Evolutionary conservation across 306 rosid species (phyloP), one percentile per base, ranked within the genome.

Genomic region (Carpinus viminea): DNA sequence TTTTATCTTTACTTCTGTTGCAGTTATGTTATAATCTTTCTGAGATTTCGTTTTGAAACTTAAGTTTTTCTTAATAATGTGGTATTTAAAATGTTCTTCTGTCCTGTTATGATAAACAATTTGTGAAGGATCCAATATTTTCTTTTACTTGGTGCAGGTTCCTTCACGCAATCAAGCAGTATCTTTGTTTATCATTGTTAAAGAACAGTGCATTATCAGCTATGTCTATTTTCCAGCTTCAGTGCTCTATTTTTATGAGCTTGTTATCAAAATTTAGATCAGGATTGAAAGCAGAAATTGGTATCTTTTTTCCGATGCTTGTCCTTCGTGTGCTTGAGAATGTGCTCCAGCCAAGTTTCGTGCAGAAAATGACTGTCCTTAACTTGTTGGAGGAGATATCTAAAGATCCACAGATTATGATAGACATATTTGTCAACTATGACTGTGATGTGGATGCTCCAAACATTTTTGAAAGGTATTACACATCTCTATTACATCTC

Each of bases 401-500:
- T 66, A 94, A 93, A 70, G 98, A 93, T 87, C 83, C 99, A 60
- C 96, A 93, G 86, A 88, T 93, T 85, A 89, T 93, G 64, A 85
- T 96, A 20, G 99, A 96, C 85, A 89, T 93, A 79, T 95, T 95
- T 83, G 99, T 96, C 88, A 96, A 96, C 87, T 96, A 90, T 86
- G 99, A 96, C 80, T 96, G 99, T 68, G 98, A 96, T 84, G 94
- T 96, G 76, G 99, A 96, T 82, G 89, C 98, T 80, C 94, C 99
- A 55, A 96, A 96, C 86, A 90, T 96, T 82, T 96, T 93, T 77
- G 99, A 96, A 89, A 96, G 99, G 99, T 96, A 88, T 84, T 82
- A 76, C 87, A 77, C 81, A 82, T 86, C 74, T 75, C 70, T 79
- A 46, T 79, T 59, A 65, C 31, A 61, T 53, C 36, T 79, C 51